Base-by-base conservation (phyloP, 2,329 filamentous ascomycete genomes). In the Hypoxylon sp. region DNA sequence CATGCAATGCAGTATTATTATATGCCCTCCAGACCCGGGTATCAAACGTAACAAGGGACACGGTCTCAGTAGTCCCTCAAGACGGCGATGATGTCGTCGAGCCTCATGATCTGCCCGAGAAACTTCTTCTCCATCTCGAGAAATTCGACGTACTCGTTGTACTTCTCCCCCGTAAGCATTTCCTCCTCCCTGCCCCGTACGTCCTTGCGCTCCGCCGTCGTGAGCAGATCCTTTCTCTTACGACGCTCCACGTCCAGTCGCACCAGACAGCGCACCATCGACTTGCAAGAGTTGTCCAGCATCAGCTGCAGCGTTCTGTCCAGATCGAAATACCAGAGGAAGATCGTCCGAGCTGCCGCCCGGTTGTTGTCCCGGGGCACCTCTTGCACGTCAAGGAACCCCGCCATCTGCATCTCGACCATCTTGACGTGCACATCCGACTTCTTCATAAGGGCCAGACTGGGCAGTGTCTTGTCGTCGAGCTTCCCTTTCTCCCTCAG, bases 311-410 rank as follows among this genome's bases (percentile, higher is more conserved):
- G 80, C 5, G 89, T 88, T 42, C 90, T 85, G 41, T 92, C 86
- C 9, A 84, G 79, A 71, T 98, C 93, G 74, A 92, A 96, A 79
- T 87, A 97, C 88, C 93, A 97, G 53, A 98, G 85, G 73, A 93
- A 98, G 20, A 97, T 83, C 0, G 92, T 96, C 48, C 92, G 87
- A 61, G 88, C 90, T 0, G 93, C 91, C 67, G 90, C 85, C 27
- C 92, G 88, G 60, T 88, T 88, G 64, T 89, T 89, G 69, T 98
- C 94, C 64, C 91, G 90, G 0, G 95, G 95, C 0, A 99, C 89
- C 77, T 99, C 95, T 73, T 99, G 95, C 4, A 96, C 86, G 65
- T 98, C 92, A 10, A 97, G 86, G 59, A 95, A 88, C 1, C 95
- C 94, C 15, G 87, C 87, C 73, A 92, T 88, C 66, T 96, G 91